A percentile compares a stretch with the other conserved stretches of the same genome.
Evolutionary conservation across 2,329 filamentous ascomycete genomes (phyloP).

Genomic region (Trichoderma sp.): DNA sequence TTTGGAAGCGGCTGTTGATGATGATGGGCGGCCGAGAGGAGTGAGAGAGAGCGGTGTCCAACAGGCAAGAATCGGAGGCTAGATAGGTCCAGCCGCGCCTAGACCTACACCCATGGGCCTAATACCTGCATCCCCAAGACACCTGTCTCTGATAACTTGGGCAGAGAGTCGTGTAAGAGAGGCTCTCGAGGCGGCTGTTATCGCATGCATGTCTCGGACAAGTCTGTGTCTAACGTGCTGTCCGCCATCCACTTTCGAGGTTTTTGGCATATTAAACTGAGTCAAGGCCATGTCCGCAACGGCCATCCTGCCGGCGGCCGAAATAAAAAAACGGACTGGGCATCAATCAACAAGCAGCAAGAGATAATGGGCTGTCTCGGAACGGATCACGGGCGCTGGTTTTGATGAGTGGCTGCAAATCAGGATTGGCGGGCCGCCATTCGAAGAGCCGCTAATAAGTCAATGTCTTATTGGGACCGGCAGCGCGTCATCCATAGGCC

Average conservation of each 20-base stretch:
- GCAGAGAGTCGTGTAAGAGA: neutral
- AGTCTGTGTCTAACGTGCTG: neutral
- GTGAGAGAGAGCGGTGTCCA: conserved; percentile 2
- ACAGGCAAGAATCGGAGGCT: conserved; percentile 17
- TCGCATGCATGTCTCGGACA: neutral
- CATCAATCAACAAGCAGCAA: neutral
- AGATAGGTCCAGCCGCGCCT: neutral
- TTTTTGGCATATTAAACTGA: neutral
- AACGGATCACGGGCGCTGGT: conserved; percentile 14
- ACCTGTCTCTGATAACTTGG: neutral
- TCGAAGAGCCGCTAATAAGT: neutral
- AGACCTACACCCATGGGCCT: neutral
- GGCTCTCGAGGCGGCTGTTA: neutral
- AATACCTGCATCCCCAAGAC: neutral
- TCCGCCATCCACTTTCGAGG: neutral
- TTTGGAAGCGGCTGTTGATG: neutral
- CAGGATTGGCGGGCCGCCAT: neutral
- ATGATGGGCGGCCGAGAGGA: conserved; percentile 8
- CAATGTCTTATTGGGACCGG: neutral
- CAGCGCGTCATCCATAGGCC: conserved; percentile 20
- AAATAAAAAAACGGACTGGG: conserved; percentile 1
- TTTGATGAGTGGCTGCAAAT: conserved; percentile 16
- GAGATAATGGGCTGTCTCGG: neutral
- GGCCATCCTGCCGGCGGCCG: neutral
- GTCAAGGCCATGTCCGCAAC: neutral